Base-by-base conservation (phyloP, 140 eudicot species). In the Senecio squalidus region DNA sequence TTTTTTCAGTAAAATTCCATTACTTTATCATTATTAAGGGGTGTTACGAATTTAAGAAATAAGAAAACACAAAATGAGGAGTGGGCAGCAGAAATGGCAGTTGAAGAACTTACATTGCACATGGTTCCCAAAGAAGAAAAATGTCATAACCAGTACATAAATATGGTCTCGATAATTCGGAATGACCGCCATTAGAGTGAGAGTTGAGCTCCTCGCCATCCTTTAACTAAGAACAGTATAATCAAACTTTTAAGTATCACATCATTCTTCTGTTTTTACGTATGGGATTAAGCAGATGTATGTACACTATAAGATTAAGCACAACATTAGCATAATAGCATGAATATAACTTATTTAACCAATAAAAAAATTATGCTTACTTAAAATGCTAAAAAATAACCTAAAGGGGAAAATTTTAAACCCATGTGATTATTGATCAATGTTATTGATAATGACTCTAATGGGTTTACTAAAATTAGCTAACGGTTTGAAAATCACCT, bases 41-140 rank as follows among this genome's bases (percentile, higher is more conserved):
- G 22, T 55, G 44, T 21, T n/a, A n/a, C n/a, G n/a, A n/a, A n/a
- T n/a, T n/a, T n/a, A 14, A 8, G 10, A 57, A 4, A 46, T 57
- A 31, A 25, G 38, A 45, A 28, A 49, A 31, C 39, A 50, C 39
- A 31, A 13, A 38, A 33, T 20, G 22, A 40, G n/a, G n/a, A n/a
- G n/a, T n/a, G n/a, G n/a, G n/a, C n/a, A n/a, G n/a, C n/a, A n/a
- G n/a, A n/a, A n/a, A 13, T 9, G 22, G 25, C 38, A 38, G 44
- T 46, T 40, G 20, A 57, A 50, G 64, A 59, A 68, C 96, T 80
- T 74, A 88, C 96, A 88, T 84, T 57, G 77, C 72, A 58, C 96
- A 88, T 10, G 96, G 96, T 71, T 88, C 96, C 96, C 96, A 88
- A 36, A 80, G 78, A 59, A 88, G 83, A 79, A 70, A 84, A 50